Evolutionary conservation across 2,329 filamentous ascomycete genomes (phyloP).

Genomic region (Xylariaceae sp.): DNA sequence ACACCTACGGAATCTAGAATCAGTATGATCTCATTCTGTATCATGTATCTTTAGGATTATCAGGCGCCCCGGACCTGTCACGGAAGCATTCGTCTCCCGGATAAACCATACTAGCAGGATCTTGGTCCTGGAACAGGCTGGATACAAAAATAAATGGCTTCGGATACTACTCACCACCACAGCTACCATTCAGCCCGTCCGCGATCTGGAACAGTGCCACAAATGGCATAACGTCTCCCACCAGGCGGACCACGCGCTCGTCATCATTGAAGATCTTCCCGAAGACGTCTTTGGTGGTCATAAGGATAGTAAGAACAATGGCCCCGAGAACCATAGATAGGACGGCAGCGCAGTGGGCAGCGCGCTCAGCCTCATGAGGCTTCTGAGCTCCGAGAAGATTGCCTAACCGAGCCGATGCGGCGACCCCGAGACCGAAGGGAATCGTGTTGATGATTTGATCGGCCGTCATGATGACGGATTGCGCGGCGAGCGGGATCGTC

Average conservation of each 20-base stretch:
- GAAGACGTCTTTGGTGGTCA: conserved; percentile 72
- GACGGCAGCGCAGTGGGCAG: conserved; percentile 75
- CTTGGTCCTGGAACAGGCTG: too few species aligned
- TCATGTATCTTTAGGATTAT: too few species aligned
- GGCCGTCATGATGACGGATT: conserved; percentile 87
- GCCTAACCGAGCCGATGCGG: conserved; percentile 75
- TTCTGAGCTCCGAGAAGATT: conserved; percentile 76
- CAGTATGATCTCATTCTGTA: too few species aligned
- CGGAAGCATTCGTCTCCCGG: too few species aligned
- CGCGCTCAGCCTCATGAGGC: conserved; percentile 65
- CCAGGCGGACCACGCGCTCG: conserved; percentile 68
- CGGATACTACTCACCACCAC: too few species aligned
- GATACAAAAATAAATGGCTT: too few species aligned
- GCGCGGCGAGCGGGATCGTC: conserved; percentile 77
- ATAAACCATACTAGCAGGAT: too few species aligned
- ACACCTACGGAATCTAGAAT: too few species aligned
- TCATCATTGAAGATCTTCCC: conserved; percentile 84
- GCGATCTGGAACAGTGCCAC: conserved; percentile 91
- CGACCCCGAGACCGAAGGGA: conserved; percentile 84
- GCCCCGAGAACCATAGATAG: conserved; percentile 71
- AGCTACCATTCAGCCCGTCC: conserved; percentile 83
- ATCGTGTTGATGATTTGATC: conserved; percentile 86
- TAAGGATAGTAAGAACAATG: conserved; percentile 67
- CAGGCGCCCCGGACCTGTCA: too few species aligned
- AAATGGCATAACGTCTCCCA: conserved; percentile 78